Evolutionary conservation across 176 grass and related monocot genomes (phyloP).

Genomic region (Avena insularis): DNA sequence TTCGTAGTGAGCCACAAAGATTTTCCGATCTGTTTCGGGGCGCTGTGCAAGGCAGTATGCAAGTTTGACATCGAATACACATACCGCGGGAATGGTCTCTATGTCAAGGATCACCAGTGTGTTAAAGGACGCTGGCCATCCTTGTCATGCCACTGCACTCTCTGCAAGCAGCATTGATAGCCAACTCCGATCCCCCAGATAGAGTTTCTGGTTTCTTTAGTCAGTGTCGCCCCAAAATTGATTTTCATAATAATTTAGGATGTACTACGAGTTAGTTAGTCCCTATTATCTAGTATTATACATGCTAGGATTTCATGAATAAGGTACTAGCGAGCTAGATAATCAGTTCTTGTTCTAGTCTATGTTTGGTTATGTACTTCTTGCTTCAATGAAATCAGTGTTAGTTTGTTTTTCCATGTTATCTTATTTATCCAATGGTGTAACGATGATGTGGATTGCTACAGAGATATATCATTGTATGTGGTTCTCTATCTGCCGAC

Average conservation of each 20-base stretch:
- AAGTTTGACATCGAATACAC: background rate
- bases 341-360: background rate
- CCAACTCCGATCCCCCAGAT: background rate
- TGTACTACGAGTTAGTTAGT: background rate
- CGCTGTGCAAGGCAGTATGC: background rate
- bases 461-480: background rate
- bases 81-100: too few species aligned
- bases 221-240: too few species aligned
- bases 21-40: background rate
- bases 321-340: background rate
- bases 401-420: background rate
- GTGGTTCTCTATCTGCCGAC: background rate
- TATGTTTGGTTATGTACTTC: background rate
- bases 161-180: background rate
- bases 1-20: background rate
- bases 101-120: background rate
- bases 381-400: background rate
- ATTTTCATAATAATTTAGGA: background rate
- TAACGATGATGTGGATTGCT: background rate
- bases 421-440: background rate
- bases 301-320: background rate
- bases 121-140: background rate
- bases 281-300: background rate
- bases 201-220: too few species aligned
- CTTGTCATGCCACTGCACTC: background rate